phyloP scores from a whole-genome alignment of 352 stramenopile species.

The Globisporangium takayamanum region DNA sequence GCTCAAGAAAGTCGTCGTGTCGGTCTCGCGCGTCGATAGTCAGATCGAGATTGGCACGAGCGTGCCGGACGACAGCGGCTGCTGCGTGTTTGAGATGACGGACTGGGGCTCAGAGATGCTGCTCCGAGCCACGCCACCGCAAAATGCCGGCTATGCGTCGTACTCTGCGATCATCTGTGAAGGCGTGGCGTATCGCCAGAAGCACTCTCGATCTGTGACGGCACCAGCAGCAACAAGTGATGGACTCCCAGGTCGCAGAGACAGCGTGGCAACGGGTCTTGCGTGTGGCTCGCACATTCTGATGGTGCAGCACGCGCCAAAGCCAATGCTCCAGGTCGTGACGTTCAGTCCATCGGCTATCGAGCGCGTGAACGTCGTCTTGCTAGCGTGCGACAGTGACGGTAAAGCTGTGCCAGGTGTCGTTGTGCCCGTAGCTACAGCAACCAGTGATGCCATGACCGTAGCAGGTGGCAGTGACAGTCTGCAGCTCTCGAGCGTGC shows the following conservation, averaged over 20 bases:
- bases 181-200: constrained; percentile 6
- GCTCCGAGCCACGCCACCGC: constrained; percentile 16
- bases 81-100: constrained; percentile 49
- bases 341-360: constrained; percentile 1
- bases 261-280: not conserved
- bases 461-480: not conserved
- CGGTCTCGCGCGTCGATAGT: constrained; percentile 30
- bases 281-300: constrained; percentile 12
- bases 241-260: not conserved
- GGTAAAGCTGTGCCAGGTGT: not conserved
- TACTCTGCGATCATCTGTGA: constrained; percentile 34
- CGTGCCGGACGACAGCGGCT: constrained; percentile 33
- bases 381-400: not conserved
- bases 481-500: not conserved
- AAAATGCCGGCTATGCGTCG: constrained; percentile 17
- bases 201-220: not conserved
- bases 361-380: not conserved
- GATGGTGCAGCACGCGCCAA: constrained; percentile 18
- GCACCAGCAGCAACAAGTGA: too few species aligned
- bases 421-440: not conserved
- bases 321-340: not conserved
- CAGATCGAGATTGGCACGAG: constrained; percentile 23
- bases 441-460: not conserved
- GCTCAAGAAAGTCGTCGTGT: constrained; percentile 28
- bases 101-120: constrained; percentile 51